Conservation (phyloP, 2,329 filamentous ascomycete genomes). For the Fusarium begoniae region DNA sequence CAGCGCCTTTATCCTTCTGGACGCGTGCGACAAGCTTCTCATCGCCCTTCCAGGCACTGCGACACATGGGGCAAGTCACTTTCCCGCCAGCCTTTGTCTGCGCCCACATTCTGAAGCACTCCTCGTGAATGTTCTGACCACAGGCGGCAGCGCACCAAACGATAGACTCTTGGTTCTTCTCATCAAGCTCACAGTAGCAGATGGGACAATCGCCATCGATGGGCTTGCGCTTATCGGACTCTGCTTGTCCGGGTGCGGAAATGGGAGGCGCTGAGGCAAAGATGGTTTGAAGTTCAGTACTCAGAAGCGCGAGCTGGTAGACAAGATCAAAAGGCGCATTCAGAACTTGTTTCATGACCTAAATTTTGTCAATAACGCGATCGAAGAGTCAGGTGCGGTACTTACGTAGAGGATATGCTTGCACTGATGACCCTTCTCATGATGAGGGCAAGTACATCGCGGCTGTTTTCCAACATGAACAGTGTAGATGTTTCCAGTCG, state of each 20-base stretch:
- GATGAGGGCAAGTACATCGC: slow-evolving; percentile 66
- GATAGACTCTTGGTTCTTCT: slow-evolving; percentile 47
- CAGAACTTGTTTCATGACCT: slow-evolving; percentile 68
- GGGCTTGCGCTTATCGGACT: slow-evolving; percentile 55
- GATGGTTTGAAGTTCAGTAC: slow-evolving; percentile 66
- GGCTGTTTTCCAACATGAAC: slow-evolving; percentile 63
- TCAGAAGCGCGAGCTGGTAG: slow-evolving; percentile 70
- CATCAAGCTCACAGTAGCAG: slow-evolving; percentile 61
- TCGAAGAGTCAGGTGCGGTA: neutral
- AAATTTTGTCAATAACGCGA: neutral
- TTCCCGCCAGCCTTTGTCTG: slow-evolving; percentile 50
- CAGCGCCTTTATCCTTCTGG: slow-evolving; percentile 51
- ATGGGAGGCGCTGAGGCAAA: slow-evolving; percentile 64
- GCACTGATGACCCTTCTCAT: slow-evolving; percentile 64
- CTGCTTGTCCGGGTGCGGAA: slow-evolving; percentile 45
- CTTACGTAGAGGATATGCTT: slow-evolving; percentile 71
- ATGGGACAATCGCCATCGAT: slow-evolving; percentile 66
- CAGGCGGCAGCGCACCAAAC: slow-evolving; percentile 64
- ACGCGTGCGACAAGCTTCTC: slow-evolving; percentile 53
- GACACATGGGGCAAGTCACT: slow-evolving; percentile 70
- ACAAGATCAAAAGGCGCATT: slow-evolving; percentile 63
- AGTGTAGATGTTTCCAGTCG: slow-evolving; percentile 72
- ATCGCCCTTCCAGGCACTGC: slow-evolving; percentile 64
- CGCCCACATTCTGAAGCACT: slow-evolving; percentile 65
- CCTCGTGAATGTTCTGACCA: slow-evolving; percentile 64